Conservation (phyloP, 306 rosid species). For the Trifolium repens region DNA sequence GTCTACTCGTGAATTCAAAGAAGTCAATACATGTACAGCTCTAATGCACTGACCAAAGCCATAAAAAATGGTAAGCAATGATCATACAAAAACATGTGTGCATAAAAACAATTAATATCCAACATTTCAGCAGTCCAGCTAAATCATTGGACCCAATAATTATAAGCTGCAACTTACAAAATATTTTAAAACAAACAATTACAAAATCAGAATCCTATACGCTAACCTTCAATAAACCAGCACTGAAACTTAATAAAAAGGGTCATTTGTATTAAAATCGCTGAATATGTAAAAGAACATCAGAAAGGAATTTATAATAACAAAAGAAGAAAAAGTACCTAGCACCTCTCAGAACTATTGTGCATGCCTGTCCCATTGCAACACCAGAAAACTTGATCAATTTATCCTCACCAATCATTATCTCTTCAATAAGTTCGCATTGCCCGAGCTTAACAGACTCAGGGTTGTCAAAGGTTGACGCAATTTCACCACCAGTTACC, state of each 20-base stretch:
- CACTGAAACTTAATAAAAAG: background rate
- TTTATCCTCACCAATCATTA: constrained; percentile 98
- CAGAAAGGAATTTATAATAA: background rate
- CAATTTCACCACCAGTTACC: constrained; percentile 99
- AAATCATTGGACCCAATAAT: constrained; percentile 3
- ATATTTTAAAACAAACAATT: background rate
- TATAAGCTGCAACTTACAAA: background rate
- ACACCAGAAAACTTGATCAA: constrained; percentile 95
- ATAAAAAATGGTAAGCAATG: background rate
- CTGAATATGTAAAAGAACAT: constrained; percentile 6
- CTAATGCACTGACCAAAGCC: constrained; percentile 1
- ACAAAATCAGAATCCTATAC: background rate
- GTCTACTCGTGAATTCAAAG: constrained; percentile 5
- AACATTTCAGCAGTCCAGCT: background rate
- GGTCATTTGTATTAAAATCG: constrained; percentile 19
- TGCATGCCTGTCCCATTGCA: constrained; percentile 62
- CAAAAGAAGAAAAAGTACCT: constrained; percentile 59
- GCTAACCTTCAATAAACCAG: constrained; percentile 24
- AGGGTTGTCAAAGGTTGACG: constrained; percentile 95
- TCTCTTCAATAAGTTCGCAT: constrained; percentile 91
- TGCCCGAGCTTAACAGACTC: constrained; percentile 96
- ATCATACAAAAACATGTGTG: background rate
- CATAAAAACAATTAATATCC: background rate
- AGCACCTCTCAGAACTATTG: constrained; percentile 94
- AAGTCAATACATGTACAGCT: background rate